These are phyloP conservation scores for Aristolochia contorta DNA, from an alignment of 164 flowering plant species.

Conservation along the genomic window DNA sequence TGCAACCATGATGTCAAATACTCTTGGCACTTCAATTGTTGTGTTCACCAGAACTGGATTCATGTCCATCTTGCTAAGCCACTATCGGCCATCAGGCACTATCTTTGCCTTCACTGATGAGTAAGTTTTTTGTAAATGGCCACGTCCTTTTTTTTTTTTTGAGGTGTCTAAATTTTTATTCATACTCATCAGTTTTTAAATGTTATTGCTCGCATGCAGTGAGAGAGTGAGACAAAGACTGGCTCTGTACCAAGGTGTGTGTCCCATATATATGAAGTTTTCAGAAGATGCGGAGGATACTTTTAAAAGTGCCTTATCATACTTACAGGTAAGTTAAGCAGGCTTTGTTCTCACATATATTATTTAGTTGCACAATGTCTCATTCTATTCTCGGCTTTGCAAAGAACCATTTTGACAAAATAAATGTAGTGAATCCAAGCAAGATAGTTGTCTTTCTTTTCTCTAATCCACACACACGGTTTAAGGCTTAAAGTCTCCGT, in stretches of 20 bases:
- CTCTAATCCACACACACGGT: too few species aligned
- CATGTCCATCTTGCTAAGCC: constrained; percentile 89
- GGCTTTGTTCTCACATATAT: neutral
- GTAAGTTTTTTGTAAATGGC: constrained; percentile 21
- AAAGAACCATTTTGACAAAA: neutral
- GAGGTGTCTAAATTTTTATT: neutral
- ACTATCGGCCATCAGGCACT: constrained; percentile 92
- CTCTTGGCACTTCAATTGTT: constrained; percentile 84
- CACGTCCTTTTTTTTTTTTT: neutral
- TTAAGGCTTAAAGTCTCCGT: too few species aligned
- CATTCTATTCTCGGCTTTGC: neutral
- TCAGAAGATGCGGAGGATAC: constrained; percentile 84
- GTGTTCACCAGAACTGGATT: constrained; percentile 96
- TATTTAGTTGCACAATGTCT: neutral
- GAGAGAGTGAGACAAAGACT: constrained; percentile 81
- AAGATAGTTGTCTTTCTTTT: too few species aligned
- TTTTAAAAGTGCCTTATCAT: constrained; percentile 44
- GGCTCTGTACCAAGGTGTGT: constrained; percentile 88
- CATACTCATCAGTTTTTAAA: neutral
- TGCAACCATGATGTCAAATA: constrained; percentile 97
- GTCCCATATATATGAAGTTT: constrained; percentile 83
- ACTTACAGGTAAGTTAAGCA: constrained; percentile 50
- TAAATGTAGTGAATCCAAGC: too few species aligned
- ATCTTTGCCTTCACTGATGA: constrained; percentile 93
- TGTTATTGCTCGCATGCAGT: constrained; percentile 33